Base-by-base conservation (phyloP, 2,329 filamentous ascomycete species). In the Aspergillus eucalypticola region DNA sequence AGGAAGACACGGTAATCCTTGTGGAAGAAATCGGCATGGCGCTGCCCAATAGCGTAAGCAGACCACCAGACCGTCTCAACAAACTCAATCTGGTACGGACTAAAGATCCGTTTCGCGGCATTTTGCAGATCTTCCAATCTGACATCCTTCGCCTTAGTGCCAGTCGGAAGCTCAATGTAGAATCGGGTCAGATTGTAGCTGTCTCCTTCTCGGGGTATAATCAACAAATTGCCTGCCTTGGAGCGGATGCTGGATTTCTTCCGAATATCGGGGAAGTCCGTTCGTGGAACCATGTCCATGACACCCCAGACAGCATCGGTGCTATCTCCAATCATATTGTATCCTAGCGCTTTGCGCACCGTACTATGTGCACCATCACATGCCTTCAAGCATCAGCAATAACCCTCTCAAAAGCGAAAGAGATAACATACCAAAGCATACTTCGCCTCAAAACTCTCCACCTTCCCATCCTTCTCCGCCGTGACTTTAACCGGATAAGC, bases 1-100 rank as follows among this genome's bases (percentile, higher is more conserved):
- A 91, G 78, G 72, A 91, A 91, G n/a, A 89, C 83, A 15, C 86
- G 82, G 61, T 86, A 78, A 50, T 84, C 80, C 67, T 89, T 85
- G 65, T 85, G 84, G 76, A 92, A 92, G 50, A 84, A 82, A 65
- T 86, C 86, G 2, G 89, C 90, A 21, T 92, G 83, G 17, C 90
- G 84, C 76, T 90, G 88, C 10, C 88, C 86, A 59, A 90, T 87
- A 66, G 87, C 83, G 71, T 90, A 91, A 46, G 87, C 85, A 49
- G 88, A 88, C 77, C 90, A 91, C 88, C 89, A 91, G 3, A 74
- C 69, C 2, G 84, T 86, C 56, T 83, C 81, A 0, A 78, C 78
- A 54, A 86, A 80, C 0, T 86, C 81, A 62, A 88, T 77, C 0
- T 67, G 61, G 58, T 86, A 88, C 0, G 85, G 86, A 0, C 72